Evolutionary conservation across 2,329 filamentous ascomycete species (phyloP).

Genomic region (Rugonectria rugulosa): DNA sequence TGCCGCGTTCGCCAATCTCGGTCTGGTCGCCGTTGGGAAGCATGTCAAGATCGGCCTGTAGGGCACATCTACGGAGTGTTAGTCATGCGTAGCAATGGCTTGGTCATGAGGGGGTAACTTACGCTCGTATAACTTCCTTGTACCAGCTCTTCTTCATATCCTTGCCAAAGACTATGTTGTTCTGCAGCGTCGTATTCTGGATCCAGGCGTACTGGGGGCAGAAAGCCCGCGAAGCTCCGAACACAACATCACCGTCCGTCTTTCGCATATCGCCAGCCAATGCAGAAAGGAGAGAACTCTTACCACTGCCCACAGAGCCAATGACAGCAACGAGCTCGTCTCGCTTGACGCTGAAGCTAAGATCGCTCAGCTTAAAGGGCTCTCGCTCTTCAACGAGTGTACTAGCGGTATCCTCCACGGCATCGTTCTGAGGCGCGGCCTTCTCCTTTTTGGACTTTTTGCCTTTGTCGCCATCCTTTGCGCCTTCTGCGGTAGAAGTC

Average conservation of each 20-base stretch:
- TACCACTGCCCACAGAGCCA: conserved; percentile 87
- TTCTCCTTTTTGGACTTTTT: conserved; percentile 52
- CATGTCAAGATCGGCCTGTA: conserved; percentile 88
- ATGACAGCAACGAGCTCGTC: conserved; percentile 87
- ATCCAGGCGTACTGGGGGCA: conserved; percentile 99
- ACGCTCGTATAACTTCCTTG: conserved; percentile 79
- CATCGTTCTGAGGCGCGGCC: conserved; percentile 37
- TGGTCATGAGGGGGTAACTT: conserved; percentile 45
- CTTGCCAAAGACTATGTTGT: conserved; percentile 93
- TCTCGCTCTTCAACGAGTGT: conserved; percentile 65
- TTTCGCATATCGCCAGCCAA: conserved; percentile 94
- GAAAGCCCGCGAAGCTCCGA: conserved; percentile 84
- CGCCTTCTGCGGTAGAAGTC: conserved; percentile 62
- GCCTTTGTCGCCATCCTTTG: conserved; percentile 52
- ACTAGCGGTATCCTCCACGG: conserved; percentile 59
- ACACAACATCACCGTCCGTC: conserved; percentile 74
- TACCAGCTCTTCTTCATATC: conserved; percentile 81
- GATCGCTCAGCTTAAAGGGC: conserved; percentile 75
- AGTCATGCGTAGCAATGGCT: conserved; percentile 16
- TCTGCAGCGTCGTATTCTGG: conserved; percentile 84
- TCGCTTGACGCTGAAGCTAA: conserved; percentile 73
- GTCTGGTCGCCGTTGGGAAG: conserved; percentile 88
- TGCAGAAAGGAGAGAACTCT: conserved; percentile 87
- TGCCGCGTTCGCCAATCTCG: conserved; percentile 94
- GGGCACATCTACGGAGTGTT: conserved; percentile 67